phyloP scores from a whole-genome alignment of 345 rosid genomes.

The Eucalyptus leucophloia region DNA sequence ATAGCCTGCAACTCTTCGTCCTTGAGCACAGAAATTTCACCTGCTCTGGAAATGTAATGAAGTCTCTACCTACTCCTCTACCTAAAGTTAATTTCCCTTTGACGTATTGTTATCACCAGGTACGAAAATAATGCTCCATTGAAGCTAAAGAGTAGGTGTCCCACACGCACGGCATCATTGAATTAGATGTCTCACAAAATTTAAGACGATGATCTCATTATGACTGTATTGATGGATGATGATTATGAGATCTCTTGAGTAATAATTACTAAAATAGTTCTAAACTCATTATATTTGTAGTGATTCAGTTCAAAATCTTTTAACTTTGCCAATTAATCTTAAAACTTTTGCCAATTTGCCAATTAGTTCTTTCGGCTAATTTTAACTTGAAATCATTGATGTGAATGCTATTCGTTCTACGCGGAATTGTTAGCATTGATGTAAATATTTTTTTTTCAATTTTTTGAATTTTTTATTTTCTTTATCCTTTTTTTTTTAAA shows the following conservation, averaged over 20 bases:
- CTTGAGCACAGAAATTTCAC: not conserved
- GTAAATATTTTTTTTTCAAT: too few species aligned
- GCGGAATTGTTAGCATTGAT: fast-evolving
- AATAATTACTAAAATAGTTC: not conserved
- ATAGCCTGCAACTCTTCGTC: not conserved
- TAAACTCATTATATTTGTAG: too few species aligned
- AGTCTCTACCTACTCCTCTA: not conserved
- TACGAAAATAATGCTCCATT: not conserved
- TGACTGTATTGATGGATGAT: not conserved
- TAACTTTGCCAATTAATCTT: too few species aligned
- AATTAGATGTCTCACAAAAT: not conserved
- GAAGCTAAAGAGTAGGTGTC: not conserved
- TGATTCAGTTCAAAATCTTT: too few species aligned
- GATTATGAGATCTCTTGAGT: not conserved
- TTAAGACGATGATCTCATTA: not conserved
- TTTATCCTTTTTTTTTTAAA: too few species aligned
- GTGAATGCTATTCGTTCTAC: fast-evolving
- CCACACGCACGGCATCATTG: not conserved
- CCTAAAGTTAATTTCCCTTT: not conserved
- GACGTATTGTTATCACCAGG: not conserved
- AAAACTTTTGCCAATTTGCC: too few species aligned
- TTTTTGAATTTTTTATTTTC: too few species aligned
- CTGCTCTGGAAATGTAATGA: not conserved
- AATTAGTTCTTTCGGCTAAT: too few species aligned
- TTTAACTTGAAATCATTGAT: too few species aligned